Conservation (phyloP, 2,329 filamentous ascomycete species). For the Leptoxyphium fumago region DNA sequence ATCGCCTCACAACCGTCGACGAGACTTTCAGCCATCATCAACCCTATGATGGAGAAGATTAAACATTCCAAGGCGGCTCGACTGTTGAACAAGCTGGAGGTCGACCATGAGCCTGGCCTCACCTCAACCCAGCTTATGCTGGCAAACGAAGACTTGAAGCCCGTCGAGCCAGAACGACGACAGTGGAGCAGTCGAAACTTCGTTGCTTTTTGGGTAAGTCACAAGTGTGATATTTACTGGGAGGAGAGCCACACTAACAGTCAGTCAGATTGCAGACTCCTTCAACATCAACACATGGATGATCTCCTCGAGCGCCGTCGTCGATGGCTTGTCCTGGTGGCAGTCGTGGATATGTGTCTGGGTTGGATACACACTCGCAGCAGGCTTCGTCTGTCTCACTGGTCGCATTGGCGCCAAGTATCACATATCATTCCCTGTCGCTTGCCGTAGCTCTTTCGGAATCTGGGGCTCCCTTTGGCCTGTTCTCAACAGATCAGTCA, state of each 20-base stretch:
- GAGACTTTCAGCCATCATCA: background rate
- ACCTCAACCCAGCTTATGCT: slow-evolving; percentile 72
- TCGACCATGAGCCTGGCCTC: slow-evolving; percentile 62
- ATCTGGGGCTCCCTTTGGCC: slow-evolving; percentile 86
- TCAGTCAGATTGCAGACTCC: slow-evolving; percentile 48
- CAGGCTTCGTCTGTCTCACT: slow-evolving; percentile 58
- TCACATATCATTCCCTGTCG: slow-evolving; percentile 79
- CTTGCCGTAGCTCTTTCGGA: slow-evolving; percentile 63
- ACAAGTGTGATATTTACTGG: no score
- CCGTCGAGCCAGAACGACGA: slow-evolving; percentile 63
- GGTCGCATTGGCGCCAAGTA: slow-evolving; percentile 76
- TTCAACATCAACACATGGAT: slow-evolving; percentile 55
- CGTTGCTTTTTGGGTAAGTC: slow-evolving; percentile 52
- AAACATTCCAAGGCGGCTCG: slow-evolving; percentile 23
- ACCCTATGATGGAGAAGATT: slow-evolving; percentile 26
- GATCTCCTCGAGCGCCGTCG: slow-evolving; percentile 58
- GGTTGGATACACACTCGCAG: slow-evolving; percentile 67
- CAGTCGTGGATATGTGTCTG: slow-evolving; percentile 31
- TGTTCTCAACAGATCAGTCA: slow-evolving; percentile 74
- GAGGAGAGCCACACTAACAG: no score
- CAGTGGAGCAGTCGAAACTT: slow-evolving; percentile 84
- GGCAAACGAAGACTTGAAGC: slow-evolving; percentile 45
- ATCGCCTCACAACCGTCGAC: background rate
- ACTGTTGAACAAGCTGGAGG: slow-evolving; percentile 46
- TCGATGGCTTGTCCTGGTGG: slow-evolving; percentile 46